phyloP scores from a whole-genome alignment of 306 rosid genomes.

The Adenanthera pavonina region DNA sequence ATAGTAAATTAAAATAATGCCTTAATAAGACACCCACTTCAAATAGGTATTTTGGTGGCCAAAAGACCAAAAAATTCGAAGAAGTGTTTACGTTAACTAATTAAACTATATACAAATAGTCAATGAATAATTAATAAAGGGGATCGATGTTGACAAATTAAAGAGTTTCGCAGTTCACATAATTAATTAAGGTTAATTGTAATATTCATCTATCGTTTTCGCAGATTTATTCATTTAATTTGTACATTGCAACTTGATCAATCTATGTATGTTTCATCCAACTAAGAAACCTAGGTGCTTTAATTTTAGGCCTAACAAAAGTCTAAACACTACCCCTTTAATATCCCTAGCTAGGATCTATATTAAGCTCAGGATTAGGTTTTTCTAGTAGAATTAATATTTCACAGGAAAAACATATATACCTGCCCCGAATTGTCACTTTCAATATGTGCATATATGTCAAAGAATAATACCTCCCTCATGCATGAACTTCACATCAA shows the following conservation, averaged over 20 bases:
- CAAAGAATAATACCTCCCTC: slow-evolving; percentile 43
- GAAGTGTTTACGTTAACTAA: background rate
- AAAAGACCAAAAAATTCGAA: background rate
- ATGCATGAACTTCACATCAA: slow-evolving; percentile 44
- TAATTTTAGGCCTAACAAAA: background rate
- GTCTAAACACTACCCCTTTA: background rate
- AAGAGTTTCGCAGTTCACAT: background rate
- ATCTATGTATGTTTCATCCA: background rate
- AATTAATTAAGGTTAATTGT: background rate
- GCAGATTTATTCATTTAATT: background rate
- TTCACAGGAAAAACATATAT: background rate
- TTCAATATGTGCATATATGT: slow-evolving; percentile 31
- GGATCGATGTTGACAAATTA: background rate
- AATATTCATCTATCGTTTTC: background rate
- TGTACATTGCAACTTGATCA: background rate
- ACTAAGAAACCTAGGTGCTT: background rate
- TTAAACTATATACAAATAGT: background rate
- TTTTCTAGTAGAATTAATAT: background rate
- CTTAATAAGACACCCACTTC: too few species aligned
- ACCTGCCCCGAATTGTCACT: slow-evolving; percentile 39
- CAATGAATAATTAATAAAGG: background rate
- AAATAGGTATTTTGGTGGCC: too few species aligned
- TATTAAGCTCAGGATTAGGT: background rate
- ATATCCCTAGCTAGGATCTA: too few species aligned
- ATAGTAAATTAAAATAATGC: too few species aligned